Base-by-base conservation (phyloP, 2,329 filamentous ascomycete genomes). In the Botrytis pseudocinerea region DNA sequence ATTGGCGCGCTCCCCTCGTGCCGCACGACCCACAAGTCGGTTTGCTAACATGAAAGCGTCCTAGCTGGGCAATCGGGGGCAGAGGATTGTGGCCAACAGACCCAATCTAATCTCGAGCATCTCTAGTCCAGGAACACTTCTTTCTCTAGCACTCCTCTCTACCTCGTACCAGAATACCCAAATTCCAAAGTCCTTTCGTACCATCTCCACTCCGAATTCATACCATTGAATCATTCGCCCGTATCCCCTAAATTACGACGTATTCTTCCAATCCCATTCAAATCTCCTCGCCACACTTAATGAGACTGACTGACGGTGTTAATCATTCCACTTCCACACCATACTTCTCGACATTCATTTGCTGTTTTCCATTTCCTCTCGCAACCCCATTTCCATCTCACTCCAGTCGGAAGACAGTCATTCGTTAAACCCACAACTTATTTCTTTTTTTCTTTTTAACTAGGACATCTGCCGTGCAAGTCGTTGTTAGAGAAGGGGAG, bases 241-340 rank as follows among this genome's bases (percentile, higher is more conserved):
- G 64, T 40, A 68, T 68, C 48, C 64, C 48, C 46, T 54, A 68
- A 68, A 68, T 68, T 68, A 9, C 38, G 38, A 38, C 7, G 38
- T 38, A n/a, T 68, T 68, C 32, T 25, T 66, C 14, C 25, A 9
- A 42, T 66, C 14, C 25, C 9, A 57, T 57, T 32, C 64, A 57
- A 68, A 68, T 68, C 64, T 68, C 64, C 40, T 68, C 42, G 48
- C 64, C 35, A 68, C 64, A 25, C 64, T 68, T 68, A 57, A 57
- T 57, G 64, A 22, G 35, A 57, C 64, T 8, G 38, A 38, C 38
- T 38, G 38, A 38, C 38, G 7, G 25, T 57, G 9, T 57, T 57
- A 57, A 68, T 54, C 64, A 46, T 35, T 20, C 48, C 25, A 48
- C 40, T 2, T 51, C 64, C 64, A 40, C 38, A 38, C 38, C 38